Evolutionary conservation across 2,329 filamentous ascomycete genomes (phyloP).

Genomic region (Fusarium devonianum): DNA sequence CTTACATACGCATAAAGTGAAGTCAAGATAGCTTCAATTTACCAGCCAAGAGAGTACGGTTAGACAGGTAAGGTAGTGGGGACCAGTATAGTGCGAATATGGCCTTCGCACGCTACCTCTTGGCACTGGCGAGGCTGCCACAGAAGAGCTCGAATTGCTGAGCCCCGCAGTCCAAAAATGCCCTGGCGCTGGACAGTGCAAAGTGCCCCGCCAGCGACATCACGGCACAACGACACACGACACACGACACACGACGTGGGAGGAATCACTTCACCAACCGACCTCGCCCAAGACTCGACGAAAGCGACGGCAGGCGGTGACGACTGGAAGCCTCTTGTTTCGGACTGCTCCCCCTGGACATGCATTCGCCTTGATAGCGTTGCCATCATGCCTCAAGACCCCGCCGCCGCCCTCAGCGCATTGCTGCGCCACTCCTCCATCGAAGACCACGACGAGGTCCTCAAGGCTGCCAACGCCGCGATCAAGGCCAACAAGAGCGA

Average conservation of each 20-base stretch:
- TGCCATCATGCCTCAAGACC: conserved; percentile 52
- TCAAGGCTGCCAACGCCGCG: conserved; percentile 68
- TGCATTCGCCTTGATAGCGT: conserved; percentile 35
- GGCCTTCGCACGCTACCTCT: background rate
- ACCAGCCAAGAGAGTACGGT: background rate
- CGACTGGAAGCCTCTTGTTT: conserved; percentile 5
- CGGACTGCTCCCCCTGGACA: conserved; percentile 31
- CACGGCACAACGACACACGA: conserved; percentile 33
- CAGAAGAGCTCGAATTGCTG: conserved; percentile 33
- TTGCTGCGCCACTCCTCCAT: conserved; percentile 64
- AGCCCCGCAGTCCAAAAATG: conserved; percentile 43
- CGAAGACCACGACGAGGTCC: conserved; percentile 76
- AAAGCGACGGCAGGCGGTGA: conserved; percentile 8
- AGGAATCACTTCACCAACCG: conserved; percentile 4
- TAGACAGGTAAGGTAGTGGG: background rate
- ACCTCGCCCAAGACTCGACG: conserved; percentile 8
- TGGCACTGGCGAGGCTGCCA: conserved; percentile 28
- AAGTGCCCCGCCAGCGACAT: conserved; percentile 39
- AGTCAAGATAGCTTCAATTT: too few relatives aligned
- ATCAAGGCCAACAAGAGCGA: conserved; percentile 68
- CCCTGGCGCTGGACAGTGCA: conserved; percentile 10
- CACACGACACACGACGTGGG: conserved; percentile 31
- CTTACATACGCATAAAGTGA: too few relatives aligned
- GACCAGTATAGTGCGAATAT: background rate
- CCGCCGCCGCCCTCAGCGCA: conserved; percentile 59